These are phyloP conservation scores for Blastosporella zonata DNA, from an alignment of 1,284 basidiomycete genomes.

Conservation along the genomic window DNA sequence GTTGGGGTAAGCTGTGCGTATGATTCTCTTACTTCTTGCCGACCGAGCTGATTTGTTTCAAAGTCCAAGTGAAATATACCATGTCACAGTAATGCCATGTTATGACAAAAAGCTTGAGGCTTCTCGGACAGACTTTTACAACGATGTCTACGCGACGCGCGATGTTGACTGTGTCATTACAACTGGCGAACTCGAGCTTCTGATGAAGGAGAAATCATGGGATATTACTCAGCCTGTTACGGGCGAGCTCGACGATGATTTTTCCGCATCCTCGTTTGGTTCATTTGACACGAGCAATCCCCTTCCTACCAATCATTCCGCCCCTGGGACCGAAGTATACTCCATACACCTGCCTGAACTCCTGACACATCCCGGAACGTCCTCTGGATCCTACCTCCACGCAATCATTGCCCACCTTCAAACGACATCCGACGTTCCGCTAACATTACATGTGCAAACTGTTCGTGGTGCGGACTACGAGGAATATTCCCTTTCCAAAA, in stretches of 20 bases:
- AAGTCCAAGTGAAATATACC: constrained; percentile 86
- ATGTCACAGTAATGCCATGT: constrained; percentile 98
- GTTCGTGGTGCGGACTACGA: constrained; percentile 58
- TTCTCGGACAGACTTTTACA: constrained; percentile 88
- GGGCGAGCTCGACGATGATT: constrained; percentile 39
- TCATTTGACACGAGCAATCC: not conserved
- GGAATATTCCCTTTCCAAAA: constrained; percentile 58
- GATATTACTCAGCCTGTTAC: constrained; percentile 62
- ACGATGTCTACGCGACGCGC: constrained; percentile 72
- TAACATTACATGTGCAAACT: constrained; percentile 52
- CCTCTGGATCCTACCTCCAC: constrained; percentile 93
- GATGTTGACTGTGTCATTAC: constrained; percentile 99
- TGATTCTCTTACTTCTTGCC: not conserved
- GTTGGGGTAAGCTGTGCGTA: constrained; percentile 65
- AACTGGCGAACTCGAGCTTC: constrained; percentile 88
- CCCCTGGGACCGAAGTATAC: not conserved
- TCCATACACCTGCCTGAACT: constrained; percentile 60
- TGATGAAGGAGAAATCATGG: constrained; percentile 83
- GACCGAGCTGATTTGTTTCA: constrained; percentile 18
- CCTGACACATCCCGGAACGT: constrained; percentile 77
- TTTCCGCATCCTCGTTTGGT: not conserved
- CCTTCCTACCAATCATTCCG: not conserved
- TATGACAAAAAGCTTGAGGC: constrained; percentile 99
- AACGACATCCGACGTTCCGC: constrained; percentile 36
- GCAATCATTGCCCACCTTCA: constrained; percentile 60